Evolutionary conservation across 495 filamentous ascomycete species (phyloP).

Genomic region (Aspergillus indologenus): DNA sequence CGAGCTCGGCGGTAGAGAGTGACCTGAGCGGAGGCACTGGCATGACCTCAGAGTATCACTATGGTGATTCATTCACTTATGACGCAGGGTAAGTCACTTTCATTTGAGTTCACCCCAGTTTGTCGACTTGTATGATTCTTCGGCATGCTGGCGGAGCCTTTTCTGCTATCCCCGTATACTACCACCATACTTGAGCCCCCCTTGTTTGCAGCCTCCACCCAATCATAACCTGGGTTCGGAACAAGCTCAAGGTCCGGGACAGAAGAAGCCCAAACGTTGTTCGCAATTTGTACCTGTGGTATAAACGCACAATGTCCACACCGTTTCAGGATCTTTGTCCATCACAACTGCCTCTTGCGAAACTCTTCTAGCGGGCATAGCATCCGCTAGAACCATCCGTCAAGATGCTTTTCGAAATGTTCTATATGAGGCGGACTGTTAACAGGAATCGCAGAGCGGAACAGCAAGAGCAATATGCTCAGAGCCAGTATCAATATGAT

Average conservation of each 20-base stretch:
- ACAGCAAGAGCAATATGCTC: slow-evolving; percentile 20
- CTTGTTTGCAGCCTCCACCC: slow-evolving; percentile 5
- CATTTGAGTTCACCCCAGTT: background rate
- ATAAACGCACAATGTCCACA: background rate
- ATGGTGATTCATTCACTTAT: slow-evolving; percentile 20
- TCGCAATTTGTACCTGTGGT: background rate
- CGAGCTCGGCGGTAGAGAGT: slow-evolving; percentile 41
- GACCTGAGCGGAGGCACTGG: slow-evolving; percentile 24
- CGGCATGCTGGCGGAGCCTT: slow-evolving; percentile 16
- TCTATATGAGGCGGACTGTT: slow-evolving; percentile 20
- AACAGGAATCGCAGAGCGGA: slow-evolving; percentile 30
- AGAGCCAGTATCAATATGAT: slow-evolving; percentile 33
- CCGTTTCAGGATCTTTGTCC: background rate
- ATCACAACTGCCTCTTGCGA: background rate
- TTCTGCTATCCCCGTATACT: background rate
- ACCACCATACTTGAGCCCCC: background rate
- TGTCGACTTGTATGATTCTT: slow-evolving; percentile 2
- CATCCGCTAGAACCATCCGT: background rate
- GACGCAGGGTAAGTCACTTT: slow-evolving; percentile 19
- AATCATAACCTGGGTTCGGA: background rate
- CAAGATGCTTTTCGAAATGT: slow-evolving; percentile 5
- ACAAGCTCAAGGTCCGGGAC: background rate
- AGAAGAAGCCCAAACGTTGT: background rate
- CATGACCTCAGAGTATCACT: slow-evolving; percentile 16
- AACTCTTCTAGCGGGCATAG: background rate